Conservation (phyloP, 208 protist species). For the Crithidia mellificae region DNA sequence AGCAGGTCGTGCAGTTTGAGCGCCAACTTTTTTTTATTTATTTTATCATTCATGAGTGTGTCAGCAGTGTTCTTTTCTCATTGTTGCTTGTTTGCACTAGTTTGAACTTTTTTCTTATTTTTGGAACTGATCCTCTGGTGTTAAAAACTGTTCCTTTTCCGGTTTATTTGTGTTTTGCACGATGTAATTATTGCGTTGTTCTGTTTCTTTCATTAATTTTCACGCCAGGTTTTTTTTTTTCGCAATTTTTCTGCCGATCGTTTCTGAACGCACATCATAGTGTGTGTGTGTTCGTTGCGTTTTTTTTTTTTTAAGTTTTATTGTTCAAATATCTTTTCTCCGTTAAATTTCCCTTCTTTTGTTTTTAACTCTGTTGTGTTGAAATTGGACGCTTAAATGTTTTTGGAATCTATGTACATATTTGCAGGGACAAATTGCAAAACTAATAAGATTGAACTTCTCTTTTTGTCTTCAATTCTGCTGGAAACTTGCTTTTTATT, state of each 20-base stretch:
- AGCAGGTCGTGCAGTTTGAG: slow-evolving; percentile 2
- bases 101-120: too few relatives aligned
- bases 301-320: too few relatives aligned
- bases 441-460: background rate
- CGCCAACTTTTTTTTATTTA: background rate
- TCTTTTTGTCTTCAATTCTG: slow-evolving; percentile 11
- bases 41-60: too few relatives aligned
- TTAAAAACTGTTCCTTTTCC: too few relatives aligned
- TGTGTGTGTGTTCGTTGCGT: too few relatives aligned
- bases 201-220: slow-evolving; percentile 12
- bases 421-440: background rate
- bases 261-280: background rate
- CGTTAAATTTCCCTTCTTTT: background rate
- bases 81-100: too few relatives aligned
- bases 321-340: too few relatives aligned
- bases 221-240: background rate
- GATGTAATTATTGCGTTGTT: slow-evolving; percentile 4
- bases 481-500: background rate
- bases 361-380: background rate
- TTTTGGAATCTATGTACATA: slow-evolving; percentile 4
- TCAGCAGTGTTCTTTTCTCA: too few relatives aligned
- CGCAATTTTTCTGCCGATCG: slow-evolving; percentile 15
- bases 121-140: too few relatives aligned
- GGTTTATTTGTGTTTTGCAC: slow-evolving; percentile 1
- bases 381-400: too few relatives aligned